Percentiles rank a stretch among this genome's conserved stretches.
Evolutionary conservation across 208 protist genomes (phyloP).

Genomic region (Acanthamoeba culbertsoni): DNA sequence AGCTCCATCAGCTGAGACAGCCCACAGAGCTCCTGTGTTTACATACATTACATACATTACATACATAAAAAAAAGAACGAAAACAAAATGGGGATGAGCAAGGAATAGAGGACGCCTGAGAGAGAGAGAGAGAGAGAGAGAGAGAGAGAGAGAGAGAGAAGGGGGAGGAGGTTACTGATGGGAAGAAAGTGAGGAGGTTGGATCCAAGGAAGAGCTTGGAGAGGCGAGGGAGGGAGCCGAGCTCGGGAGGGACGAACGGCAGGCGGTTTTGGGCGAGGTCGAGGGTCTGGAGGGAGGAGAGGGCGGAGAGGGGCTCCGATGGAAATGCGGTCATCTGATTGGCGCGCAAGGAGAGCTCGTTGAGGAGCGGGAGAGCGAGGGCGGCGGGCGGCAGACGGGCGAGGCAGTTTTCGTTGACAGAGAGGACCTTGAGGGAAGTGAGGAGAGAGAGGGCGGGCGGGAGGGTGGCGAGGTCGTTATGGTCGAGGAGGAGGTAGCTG

Average conservation of each 20-base stretch:
- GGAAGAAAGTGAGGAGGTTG: slow-evolving; percentile 41
- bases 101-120: neutral
- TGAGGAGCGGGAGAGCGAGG: neutral
- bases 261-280: slow-evolving; percentile 47
- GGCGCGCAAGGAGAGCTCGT: neutral
- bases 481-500: slow-evolving; percentile 66
- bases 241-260: neutral
- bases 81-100: neutral
- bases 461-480: slow-evolving; percentile 50
- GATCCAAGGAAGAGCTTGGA: neutral
- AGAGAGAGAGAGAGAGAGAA: neutral
- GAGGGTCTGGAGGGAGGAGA: slow-evolving; percentile 6
- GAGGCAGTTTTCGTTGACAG: neutral
- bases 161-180: neutral
- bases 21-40: neutral
- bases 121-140: neutral
- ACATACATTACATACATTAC: neutral
- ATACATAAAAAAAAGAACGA: neutral
- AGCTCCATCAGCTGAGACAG: neutral
- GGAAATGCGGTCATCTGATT: neutral
- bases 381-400: neutral
- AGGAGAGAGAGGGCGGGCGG: neutral
- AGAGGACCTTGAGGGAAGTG: neutral
- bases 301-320: neutral
- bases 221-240: neutral